Evolutionary conservation across 495 filamentous ascomycete species (phyloP).

Genomic region (Tuber aestivum): DNA sequence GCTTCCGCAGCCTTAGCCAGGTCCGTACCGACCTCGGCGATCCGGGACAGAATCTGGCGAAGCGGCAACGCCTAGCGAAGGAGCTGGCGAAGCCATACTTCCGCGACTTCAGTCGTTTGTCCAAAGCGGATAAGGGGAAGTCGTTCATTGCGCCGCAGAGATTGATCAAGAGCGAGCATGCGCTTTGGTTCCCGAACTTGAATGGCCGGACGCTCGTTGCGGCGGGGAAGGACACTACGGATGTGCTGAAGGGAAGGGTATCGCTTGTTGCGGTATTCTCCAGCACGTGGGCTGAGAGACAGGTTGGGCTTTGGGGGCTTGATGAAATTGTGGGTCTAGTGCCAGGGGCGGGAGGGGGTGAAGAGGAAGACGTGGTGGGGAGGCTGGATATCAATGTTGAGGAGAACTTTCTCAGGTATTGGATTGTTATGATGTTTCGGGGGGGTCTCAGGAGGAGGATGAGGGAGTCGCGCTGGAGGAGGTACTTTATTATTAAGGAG

Average conservation of each 20-base stretch:
- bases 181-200: conserved; percentile 92
- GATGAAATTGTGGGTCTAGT: conserved; percentile 43
- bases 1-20: conserved; percentile 63
- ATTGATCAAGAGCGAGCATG: conserved; percentile 65
- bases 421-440: conserved; percentile 66
- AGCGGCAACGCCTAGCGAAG: conserved; percentile 52
- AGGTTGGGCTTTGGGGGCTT: conserved; percentile 66
- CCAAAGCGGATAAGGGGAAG: conserved; percentile 70
- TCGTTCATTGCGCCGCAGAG: conserved; percentile 72
- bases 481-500: conserved; percentile 76
- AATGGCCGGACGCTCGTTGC: conserved; percentile 64
- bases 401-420: conserved; percentile 68
- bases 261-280: conserved; percentile 75
- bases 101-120: conserved; percentile 81
- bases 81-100: conserved; percentile 79
- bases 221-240: conserved; percentile 60
- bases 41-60: conserved; percentile 72
- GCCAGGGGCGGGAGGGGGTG: conserved; percentile 30
- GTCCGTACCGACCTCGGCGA: conserved; percentile 74
- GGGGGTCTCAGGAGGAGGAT: conserved; percentile 54
- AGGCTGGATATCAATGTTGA: conserved; percentile 81
- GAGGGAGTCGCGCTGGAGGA: conserved; percentile 56
- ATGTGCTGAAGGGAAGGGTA: conserved; percentile 61
- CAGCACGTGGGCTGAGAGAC: conserved; percentile 74
- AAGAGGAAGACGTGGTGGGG: conserved; percentile 53